Evolutionary conservation across 164 flowering plant genomes (phyloP).

Genomic region (Aristolochia californica): DNA sequence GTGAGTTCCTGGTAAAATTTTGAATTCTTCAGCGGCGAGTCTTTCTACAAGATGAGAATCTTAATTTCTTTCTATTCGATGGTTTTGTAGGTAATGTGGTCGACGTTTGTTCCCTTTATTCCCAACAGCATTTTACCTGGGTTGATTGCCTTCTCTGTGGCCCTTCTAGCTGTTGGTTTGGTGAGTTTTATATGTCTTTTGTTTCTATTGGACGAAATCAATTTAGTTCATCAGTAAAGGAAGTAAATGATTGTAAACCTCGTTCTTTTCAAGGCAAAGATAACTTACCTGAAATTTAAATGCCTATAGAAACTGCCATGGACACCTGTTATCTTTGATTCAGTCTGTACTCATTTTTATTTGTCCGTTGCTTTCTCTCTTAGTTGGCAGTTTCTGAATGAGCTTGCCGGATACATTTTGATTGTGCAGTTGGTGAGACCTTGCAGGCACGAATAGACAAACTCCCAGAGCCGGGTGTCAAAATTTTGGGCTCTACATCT

Average conservation of each 20-base stretch:
- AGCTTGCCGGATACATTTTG: neutral
- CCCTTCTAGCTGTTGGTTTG: constrained; percentile 12
- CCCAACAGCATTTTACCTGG: constrained; percentile 18
- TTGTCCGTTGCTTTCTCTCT: too few species aligned
- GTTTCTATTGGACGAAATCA: too few species aligned
- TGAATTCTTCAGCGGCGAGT: neutral
- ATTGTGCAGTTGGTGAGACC: constrained; percentile 11
- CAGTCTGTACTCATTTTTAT: too few species aligned
- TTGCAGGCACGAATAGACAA: constrained; percentile 78
- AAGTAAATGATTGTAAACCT: too few species aligned
- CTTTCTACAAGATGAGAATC: neutral
- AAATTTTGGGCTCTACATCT: constrained; percentile 63
- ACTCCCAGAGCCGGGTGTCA: constrained; percentile 59
- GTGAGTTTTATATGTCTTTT: too few species aligned
- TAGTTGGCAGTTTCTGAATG: too few species aligned
- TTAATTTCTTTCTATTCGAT: neutral
- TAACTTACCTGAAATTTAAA: too few species aligned
- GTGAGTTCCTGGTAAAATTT: constrained; percentile 16
- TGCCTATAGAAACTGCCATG: too few species aligned
- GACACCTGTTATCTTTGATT: too few species aligned
- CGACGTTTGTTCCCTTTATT: constrained; percentile 16
- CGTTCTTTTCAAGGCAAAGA: too few species aligned
- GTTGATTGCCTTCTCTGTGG: constrained; percentile 8
- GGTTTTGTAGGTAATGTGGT: constrained; percentile 17
- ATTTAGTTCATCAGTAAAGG: too few species aligned